Conservation (phyloP, 2,329 filamentous ascomycete genomes). For the Penicillium sp. region DNA sequence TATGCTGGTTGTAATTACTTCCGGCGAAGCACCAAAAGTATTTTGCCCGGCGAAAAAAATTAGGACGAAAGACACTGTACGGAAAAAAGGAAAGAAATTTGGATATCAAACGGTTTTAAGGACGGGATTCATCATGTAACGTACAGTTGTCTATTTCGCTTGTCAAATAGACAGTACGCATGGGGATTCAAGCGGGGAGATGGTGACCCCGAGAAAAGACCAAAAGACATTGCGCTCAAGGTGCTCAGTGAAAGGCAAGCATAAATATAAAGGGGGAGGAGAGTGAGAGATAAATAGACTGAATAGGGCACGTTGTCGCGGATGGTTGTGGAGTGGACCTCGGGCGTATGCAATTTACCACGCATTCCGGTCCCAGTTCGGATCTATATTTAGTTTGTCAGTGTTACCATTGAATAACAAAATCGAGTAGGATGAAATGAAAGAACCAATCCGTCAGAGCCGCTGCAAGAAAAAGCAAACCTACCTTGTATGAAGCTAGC, state of each 20-base stretch:
- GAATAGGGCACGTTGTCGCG: not conserved
- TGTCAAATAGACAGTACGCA: constrained; percentile 8
- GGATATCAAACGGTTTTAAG: constrained; percentile 20
- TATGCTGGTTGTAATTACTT: not conserved
- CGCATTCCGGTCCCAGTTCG: constrained; percentile 82
- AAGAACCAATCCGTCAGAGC: no score
- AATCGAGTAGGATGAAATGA: no score
- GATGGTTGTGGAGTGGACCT: not conserved
- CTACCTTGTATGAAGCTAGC: constrained; percentile 95
- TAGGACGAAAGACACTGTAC: not conserved
- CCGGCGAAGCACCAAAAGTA: not conserved
- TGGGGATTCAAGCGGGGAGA: not conserved
- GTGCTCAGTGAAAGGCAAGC: constrained; percentile 13
- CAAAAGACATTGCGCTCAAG: constrained; percentile 14
- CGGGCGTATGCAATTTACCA: constrained; percentile 60
- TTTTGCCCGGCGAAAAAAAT: not conserved
- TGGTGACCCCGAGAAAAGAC: not conserved
- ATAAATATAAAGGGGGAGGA: constrained; percentile 5
- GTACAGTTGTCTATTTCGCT: constrained; percentile 18
- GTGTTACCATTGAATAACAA: no score
- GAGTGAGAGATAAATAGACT: not conserved
- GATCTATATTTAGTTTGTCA: constrained; percentile 40
- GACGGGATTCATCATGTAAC: constrained; percentile 18
- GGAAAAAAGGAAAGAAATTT: constrained; percentile 7
- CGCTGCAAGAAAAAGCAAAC: constrained; percentile 31